Evolutionary conservation across 2,329 filamentous ascomycete genomes (phyloP), one percentile per base, ranked within the genome.

Genomic region (Orbilia oligospora): DNA sequence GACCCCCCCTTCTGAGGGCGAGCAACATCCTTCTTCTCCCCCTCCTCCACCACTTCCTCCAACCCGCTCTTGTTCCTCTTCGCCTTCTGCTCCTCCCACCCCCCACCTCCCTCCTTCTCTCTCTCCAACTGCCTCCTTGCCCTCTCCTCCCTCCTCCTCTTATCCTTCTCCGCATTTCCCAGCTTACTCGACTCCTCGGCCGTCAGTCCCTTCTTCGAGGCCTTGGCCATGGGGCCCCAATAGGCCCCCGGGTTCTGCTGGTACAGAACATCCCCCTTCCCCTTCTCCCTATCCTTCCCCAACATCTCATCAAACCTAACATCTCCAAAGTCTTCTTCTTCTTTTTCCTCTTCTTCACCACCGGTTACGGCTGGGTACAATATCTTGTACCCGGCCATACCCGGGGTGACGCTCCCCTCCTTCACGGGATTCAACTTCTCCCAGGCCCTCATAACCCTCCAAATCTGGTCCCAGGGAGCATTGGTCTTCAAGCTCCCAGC

Each of bases 391-490:
- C 92, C 93, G 0, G 93, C 86, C 65, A 88, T 92, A n/a, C 88
- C 88, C 48, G 90, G 87, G 81, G 89, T 91, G 70, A 97, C 87
- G 20, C 90, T 89, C 0, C 89, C 89, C 41, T 91, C 89, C 83
- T 92, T 97, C 73, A 97, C 87, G 0, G 94, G 94, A 0, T 89
- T 88, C 82, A 91, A 92, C 83, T 97, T 89, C 14, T 92, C 89
- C 93, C 94, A 99, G 85, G 97, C 94, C 27, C 93, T 89, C 90
- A 98, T 96, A 30, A 98, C 87, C 83, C 97, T 92, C 94, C 96
- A 98, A 58, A 99, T 89, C 0, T 93, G 90, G 3, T 87, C 87
- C 94, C 94, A 99, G 0, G 94, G 93, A 14, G 96, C 96, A 84
- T 98, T 90, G 0, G 96, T 98, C 86, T 97, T 97, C 84, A 98